Conservation (phyloP, 208 protist species). For the Acanthamoeba healyi region DNA sequence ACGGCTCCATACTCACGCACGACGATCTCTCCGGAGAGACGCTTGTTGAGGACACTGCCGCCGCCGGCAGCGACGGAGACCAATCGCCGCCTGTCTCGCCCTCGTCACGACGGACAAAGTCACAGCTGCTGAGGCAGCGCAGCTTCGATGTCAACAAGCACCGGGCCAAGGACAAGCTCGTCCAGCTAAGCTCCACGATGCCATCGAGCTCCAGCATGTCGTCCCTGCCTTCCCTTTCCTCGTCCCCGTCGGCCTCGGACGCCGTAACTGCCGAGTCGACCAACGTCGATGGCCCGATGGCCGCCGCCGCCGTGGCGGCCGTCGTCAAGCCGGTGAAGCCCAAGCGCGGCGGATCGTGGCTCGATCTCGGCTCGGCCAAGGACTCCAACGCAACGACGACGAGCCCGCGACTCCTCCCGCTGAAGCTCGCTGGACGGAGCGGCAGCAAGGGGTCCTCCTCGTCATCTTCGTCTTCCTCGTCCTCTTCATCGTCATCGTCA, state of each 20-base stretch:
- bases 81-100: no score
- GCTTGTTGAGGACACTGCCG: no score
- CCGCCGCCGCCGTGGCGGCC: neutral
- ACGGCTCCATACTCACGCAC: neutral
- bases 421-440: neutral
- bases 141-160: conserved; percentile 35
- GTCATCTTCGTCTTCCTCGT: neutral
- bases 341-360: neutral
- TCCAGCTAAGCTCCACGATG: neutral
- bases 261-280: neutral
- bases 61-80: no score
- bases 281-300: neutral
- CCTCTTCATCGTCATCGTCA: neutral
- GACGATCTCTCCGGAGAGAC: neutral
- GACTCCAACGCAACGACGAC: no score
- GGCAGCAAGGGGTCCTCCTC: neutral
- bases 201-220: neutral
- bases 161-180: neutral
- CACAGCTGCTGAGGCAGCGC: neutral
- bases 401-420: neutral
- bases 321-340: neutral
- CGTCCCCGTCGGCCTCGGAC: neutral
- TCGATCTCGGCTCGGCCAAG: neutral
- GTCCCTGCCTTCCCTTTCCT: neutral
- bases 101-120: neutral